Conservation (phyloP, 371 early-diverging fungal genomes). For the Mortierella polycephala region DNA sequence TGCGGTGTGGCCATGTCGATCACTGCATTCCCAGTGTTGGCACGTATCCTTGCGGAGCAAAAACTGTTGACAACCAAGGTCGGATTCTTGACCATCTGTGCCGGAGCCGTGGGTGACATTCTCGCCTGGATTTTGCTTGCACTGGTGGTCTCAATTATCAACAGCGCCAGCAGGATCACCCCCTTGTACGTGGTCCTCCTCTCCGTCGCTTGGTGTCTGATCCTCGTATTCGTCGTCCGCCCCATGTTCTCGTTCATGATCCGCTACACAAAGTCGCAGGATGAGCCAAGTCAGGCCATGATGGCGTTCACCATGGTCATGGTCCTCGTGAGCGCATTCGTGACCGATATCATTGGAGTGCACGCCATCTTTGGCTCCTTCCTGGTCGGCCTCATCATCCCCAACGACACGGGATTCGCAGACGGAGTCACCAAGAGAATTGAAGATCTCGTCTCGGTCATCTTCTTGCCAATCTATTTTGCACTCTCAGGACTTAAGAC, state of each 20-base stretch:
- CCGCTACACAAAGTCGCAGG: constrained; percentile 61
- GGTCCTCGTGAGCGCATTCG: constrained; percentile 76
- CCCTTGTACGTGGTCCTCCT: constrained; percentile 80
- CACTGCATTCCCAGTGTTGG: constrained; percentile 94
- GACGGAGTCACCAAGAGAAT: constrained; percentile 89
- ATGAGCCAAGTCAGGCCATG: constrained; percentile 71
- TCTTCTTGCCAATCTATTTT: constrained; percentile 93
- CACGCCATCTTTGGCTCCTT: constrained; percentile 96
- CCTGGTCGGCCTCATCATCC: constrained; percentile 86
- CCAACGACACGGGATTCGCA: constrained; percentile 90
- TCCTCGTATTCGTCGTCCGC: constrained; percentile 69
- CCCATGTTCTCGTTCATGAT: constrained; percentile 66
- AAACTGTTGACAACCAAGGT: constrained; percentile 84
- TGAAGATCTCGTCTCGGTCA: constrained; percentile 88
- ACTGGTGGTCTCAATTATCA: constrained; percentile 81
- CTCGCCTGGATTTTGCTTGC: constrained; percentile 89
- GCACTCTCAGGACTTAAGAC: constrained; percentile 93
- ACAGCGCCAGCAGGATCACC: constrained; percentile 67
- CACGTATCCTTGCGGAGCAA: constrained; percentile 90
- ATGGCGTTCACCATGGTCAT: constrained; percentile 74
- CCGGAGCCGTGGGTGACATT: constrained; percentile 90
- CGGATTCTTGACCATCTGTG: constrained; percentile 85
- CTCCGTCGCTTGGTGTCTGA: constrained; percentile 66
- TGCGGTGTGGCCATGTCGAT: constrained; percentile 92
- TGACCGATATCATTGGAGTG: constrained; percentile 89